Evolutionary conservation across 371 early-diverging fungal species (phyloP).

Genomic region (Mucor lusitanicus): DNA sequence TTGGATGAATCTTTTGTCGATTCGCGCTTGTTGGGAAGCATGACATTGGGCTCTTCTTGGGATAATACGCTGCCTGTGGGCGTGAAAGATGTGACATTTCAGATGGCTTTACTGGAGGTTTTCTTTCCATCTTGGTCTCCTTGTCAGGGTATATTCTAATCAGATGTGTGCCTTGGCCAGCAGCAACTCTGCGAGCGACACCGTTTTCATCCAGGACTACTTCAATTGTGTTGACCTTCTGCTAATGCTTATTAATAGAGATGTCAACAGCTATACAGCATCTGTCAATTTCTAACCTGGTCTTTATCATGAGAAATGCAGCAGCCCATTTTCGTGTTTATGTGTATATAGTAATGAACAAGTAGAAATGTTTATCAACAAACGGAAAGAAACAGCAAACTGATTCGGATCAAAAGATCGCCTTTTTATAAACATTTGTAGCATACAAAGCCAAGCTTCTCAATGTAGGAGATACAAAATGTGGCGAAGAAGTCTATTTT

Average conservation of each 20-base stretch:
- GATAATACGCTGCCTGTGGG: constrained; percentile 12
- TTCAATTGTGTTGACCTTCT: constrained; percentile 38
- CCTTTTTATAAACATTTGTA: background rate
- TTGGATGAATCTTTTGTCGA: background rate
- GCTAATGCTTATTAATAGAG: background rate
- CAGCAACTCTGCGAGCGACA: constrained; percentile 37
- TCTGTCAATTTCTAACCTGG: background rate
- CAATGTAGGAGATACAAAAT: background rate
- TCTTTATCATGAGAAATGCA: constrained; percentile 23
- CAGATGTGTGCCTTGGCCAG: constrained; percentile 45
- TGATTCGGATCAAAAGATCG: background rate
- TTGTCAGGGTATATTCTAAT: constrained; percentile 27
- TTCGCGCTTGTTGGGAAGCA: background rate
- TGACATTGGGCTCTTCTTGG: constrained; percentile 1
- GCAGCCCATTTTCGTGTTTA: constrained; percentile 14
- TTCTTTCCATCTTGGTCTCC: constrained; percentile 16
- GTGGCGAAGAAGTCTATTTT: background rate
- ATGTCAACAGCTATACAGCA: background rate
- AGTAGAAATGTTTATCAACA: background rate
- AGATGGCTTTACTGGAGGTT: constrained; percentile 11
- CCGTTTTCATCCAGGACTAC: constrained; percentile 42
- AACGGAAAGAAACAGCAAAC: background rate
- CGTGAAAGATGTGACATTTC: constrained; percentile 12
- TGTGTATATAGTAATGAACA: background rate
- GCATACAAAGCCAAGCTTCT: background rate